Percentiles rank a stretch among this genome's conserved stretches.
phyloP scores from a whole-genome alignment of 2,329 filamentous ascomycete species.

The Chrysoporthe austroafricana region DNA sequence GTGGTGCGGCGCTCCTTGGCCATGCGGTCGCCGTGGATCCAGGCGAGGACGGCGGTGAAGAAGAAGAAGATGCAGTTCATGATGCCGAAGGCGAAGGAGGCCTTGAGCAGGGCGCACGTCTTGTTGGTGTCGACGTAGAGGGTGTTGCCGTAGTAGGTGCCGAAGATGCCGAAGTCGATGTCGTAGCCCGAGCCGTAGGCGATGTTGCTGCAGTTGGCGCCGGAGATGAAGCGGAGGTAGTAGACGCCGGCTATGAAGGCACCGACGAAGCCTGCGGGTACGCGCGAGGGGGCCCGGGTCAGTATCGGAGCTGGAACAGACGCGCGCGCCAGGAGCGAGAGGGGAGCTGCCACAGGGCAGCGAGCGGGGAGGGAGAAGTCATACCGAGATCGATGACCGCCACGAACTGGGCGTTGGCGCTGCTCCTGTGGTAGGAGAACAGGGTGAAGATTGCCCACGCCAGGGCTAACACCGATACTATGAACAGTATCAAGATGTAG shows the following conservation, averaged over 20 bases:
- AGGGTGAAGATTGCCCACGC: conserved; percentile 69
- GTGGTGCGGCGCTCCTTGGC: conserved; percentile 41
- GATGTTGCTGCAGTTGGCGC: conserved; percentile 70
- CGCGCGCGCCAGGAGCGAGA: neutral
- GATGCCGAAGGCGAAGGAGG: conserved; percentile 85
- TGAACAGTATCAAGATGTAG: conserved; percentile 69
- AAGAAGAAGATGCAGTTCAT: conserved; percentile 85
- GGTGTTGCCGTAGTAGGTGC: conserved; percentile 54
- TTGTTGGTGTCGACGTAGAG: conserved; percentile 66
- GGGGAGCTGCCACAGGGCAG: neutral
- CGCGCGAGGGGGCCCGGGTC: neutral
- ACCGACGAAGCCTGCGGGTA: conserved; percentile 54
- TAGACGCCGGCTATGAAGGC: conserved; percentile 67
- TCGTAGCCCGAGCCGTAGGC: conserved; percentile 52
- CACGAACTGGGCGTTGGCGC: conserved; percentile 64
- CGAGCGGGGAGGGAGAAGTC: neutral
- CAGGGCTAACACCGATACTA: conserved; percentile 65
- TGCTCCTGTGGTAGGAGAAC: conserved; percentile 68
- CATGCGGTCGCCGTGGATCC: conserved; percentile 54
- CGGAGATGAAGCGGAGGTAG: conserved; percentile 60
- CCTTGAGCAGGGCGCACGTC: conserved; percentile 90
- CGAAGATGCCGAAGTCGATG: conserved; percentile 65
- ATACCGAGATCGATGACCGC: conserved; percentile 59
- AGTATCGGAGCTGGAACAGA: neutral
- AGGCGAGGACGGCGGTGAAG: conserved; percentile 73